A percentile compares a stretch with the other conserved stretches of the same genome.
These are phyloP conservation scores for Gautieria morchelliformis DNA, from an alignment of 768 basidiomycete genomes.

Conservation along the genomic window DNA sequence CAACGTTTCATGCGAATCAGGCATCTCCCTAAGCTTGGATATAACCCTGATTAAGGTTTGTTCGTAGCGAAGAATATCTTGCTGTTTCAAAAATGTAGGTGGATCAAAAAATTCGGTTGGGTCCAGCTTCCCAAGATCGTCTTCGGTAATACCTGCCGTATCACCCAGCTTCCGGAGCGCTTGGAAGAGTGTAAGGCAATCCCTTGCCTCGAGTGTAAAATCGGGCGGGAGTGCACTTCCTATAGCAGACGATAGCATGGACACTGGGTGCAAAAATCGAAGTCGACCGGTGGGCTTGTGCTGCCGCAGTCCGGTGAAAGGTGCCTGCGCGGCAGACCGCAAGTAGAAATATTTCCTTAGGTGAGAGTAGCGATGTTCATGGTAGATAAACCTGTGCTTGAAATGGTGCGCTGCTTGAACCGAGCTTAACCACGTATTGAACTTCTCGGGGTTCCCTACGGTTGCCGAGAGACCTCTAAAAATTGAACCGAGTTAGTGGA, in stretches of 20 bases:
- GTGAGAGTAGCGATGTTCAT: conserved; percentile 65
- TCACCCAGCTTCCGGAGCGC: conserved; percentile 24
- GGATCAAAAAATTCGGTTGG: conserved; percentile 38
- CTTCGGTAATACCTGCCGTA: conserved; percentile 1
- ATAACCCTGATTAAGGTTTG: conserved; percentile 37
- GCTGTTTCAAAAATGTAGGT: conserved; percentile 39
- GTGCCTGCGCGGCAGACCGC: conserved; percentile 20
- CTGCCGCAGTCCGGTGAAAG: conserved; percentile 30
- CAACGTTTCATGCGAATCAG: conserved; percentile 27
- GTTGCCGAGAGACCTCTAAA: conserved; percentile 62
- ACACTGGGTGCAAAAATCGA: conserved; percentile 55
- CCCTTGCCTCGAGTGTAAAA: conserved; percentile 51
- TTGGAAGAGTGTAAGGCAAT: conserved; percentile 43
- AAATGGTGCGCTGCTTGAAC: conserved; percentile 53
- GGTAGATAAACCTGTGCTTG: conserved; percentile 48
- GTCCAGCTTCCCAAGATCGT: conserved; percentile 26
- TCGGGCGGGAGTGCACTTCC: conserved; percentile 45
- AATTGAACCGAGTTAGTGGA: too few relatives aligned
- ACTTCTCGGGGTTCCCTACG: conserved; percentile 52
- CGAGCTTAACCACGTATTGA: conserved; percentile 55
- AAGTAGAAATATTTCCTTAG: conserved; percentile 58
- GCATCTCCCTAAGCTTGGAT: conserved; percentile 24
- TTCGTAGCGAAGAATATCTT: conserved; percentile 55
- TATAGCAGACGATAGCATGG: conserved; percentile 43
- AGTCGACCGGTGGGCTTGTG: conserved; percentile 31